Evolutionary conservation across 352 stramenopile genomes (phyloP), one percentile per base, ranked within the genome.

Genomic region (Globisporangium barbulae): DNA sequence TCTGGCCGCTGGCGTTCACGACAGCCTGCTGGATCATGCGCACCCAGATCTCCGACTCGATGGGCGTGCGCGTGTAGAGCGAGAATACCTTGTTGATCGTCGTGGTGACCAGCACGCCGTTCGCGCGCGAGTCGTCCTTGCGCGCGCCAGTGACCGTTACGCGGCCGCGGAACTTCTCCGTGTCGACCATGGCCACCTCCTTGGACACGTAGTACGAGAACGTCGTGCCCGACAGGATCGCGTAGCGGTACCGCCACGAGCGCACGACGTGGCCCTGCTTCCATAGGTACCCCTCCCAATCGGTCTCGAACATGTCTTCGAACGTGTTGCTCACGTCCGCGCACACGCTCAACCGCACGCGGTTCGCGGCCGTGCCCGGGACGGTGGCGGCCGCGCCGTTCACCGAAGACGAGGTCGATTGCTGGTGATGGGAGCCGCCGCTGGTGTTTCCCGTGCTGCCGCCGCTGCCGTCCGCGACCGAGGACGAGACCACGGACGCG

Each of bases 261-360:
- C 85, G 84, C 56, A 95, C 84, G 58, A 95, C 86, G 55, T 95
- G 84, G 25, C 86, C 85, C 65, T 95, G 86, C 59, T 95, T 95
- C 85, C 85, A 93, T 50, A 93, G 79, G 63, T 95, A 95, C 5
- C 86, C 86, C 64, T 95, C 86, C 86, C 86, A 95, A 67, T 95
- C 85, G 44, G 86, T 94, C 67, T 94, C 86, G 45, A 92, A 92
- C 63, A 91, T 78, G 59, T 94, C 85, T 41, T 94, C 85, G 35
- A 90, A 92, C 17, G 82, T 74, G 64, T 82, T 75, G 47, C 65
- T 84, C n/a, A 88, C 71, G 61, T 93, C 83, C 1, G 80, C 79
- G 10, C 80, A 93, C 3, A 91, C 80, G 56, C 83, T 92, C 8
- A 89, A 62, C 0, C 83, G 78, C 21, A 71, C 73, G 37, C 68